phyloP scores from a whole-genome alignment of 306 rosid genomes.

The Cucumis cinereus region DNA sequence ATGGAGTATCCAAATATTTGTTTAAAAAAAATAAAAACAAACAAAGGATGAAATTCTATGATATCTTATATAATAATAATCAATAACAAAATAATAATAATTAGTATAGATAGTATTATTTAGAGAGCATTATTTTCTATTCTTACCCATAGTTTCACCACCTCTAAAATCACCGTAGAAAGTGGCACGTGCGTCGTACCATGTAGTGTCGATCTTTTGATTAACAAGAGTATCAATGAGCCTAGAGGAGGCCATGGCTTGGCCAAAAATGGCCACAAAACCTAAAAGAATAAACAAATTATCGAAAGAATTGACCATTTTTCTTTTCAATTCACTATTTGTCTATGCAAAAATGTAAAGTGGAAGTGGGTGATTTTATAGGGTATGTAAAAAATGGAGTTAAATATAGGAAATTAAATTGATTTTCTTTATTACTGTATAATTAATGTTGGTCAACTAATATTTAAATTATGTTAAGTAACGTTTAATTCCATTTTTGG shows the following conservation, averaged over 20 bases:
- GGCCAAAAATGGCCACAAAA: conserved; percentile 12
- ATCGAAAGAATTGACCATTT: not conserved
- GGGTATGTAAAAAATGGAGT: no score
- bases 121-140: not conserved
- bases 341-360: no score
- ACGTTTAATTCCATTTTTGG: no score
- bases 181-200: conserved; percentile 56
- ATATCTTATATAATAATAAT: no score
- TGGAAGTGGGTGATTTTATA: not conserved
- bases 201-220: not conserved
- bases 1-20: no score
- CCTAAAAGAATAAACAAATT: conserved; percentile 1
- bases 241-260: not conserved
- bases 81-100: no score
- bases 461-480: not conserved
- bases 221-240: no score
- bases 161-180: conserved; percentile 55
- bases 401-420: not conserved
- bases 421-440: not conserved
- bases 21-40: no score
- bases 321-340: no score
- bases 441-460: not conserved
- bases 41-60: no score
- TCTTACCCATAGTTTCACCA: conserved; percentile 69
- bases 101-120: no score